A percentile compares a stretch with the other conserved stretches of the same genome.
These are phyloP conservation scores for Aspergillus sp. DNA, from an alignment of 2,329 filamentous ascomycete genomes.

Conservation along the genomic window DNA sequence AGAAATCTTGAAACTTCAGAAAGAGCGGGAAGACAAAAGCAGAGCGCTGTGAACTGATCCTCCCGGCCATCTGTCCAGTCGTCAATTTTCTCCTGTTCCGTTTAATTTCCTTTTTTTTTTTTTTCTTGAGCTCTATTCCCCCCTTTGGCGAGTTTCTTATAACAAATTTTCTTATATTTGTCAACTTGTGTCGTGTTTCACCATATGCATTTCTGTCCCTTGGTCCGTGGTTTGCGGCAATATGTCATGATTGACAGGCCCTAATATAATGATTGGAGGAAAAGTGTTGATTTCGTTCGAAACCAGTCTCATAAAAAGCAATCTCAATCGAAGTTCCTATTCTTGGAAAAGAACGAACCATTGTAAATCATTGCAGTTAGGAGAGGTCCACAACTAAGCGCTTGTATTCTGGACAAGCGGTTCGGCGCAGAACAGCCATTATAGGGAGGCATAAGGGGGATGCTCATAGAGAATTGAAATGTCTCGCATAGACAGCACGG, in stretches of 20 bases:
- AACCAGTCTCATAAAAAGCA: slow-evolving; percentile 11
- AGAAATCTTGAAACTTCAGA: slow-evolving; percentile 61
- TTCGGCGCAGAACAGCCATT: slow-evolving; percentile 19
- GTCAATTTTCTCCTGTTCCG: slow-evolving; percentile 3
- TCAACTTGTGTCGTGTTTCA: slow-evolving; percentile 22
- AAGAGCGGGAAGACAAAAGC: slow-evolving; percentile 45
- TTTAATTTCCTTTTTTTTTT: slow-evolving; percentile 11
- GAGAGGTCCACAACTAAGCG: slow-evolving; percentile 28
- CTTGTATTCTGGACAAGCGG: slow-evolving; percentile 26
- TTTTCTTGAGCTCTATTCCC: slow-evolving; percentile 17
- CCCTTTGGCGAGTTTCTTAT: slow-evolving; percentile 10
- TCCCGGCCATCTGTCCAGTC: not conserved
- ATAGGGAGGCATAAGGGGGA: slow-evolving; percentile 3
- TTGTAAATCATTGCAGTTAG: slow-evolving; percentile 7
- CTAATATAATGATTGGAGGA: slow-evolving; percentile 18
- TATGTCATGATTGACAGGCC: slow-evolving; percentile 13
- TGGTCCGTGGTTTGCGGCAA: slow-evolving; percentile 17
- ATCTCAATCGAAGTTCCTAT: slow-evolving; percentile 19
- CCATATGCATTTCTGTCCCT: slow-evolving; percentile 9
- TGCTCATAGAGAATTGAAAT: too few species aligned
- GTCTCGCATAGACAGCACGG: too few species aligned
- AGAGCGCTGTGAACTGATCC: slow-evolving; percentile 15
- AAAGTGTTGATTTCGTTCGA: slow-evolving; percentile 11
- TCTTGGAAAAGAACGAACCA: slow-evolving; percentile 7
- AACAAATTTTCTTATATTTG: slow-evolving; percentile 12